These are phyloP conservation scores for Juglanconis sp. DNA, from an alignment of 2,329 filamentous ascomycete species.

Conservation along the genomic window DNA sequence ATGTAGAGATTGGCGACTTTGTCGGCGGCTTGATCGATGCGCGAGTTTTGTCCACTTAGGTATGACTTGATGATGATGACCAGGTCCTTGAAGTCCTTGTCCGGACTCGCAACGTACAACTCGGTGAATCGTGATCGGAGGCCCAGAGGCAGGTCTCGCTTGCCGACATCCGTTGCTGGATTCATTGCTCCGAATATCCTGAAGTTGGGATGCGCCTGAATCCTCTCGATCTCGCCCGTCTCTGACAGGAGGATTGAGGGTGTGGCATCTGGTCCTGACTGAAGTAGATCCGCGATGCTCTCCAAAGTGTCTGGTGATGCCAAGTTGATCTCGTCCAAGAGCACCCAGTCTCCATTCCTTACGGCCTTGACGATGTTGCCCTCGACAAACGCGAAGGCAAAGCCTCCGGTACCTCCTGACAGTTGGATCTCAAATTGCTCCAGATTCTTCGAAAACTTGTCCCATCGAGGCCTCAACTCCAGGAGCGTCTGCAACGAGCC, in stretches of 20 bases:
- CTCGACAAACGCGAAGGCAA: constrained; percentile 94
- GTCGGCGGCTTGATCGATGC: constrained; percentile 69
- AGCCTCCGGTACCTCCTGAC: constrained; percentile 66
- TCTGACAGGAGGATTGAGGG: constrained; percentile 90
- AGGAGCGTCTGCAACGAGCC: constrained; percentile 58
- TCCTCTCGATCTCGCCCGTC: constrained; percentile 86
- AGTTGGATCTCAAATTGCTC: constrained; percentile 79
- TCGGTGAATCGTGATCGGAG: constrained; percentile 93
- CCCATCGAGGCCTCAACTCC: constrained; percentile 68
- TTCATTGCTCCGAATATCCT: constrained; percentile 99
- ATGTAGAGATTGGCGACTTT: constrained; percentile 87
- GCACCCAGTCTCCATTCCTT: constrained; percentile 92
- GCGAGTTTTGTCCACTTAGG: constrained; percentile 67
- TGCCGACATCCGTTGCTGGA: constrained; percentile 94
- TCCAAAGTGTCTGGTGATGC: constrained; percentile 93
- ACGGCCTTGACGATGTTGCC: constrained; percentile 96
- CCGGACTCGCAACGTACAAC: constrained; percentile 87
- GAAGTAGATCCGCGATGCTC: constrained; percentile 83
- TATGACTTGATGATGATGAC: constrained; percentile 87
- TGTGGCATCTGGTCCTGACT: constrained; percentile 64
- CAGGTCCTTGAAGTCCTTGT: constrained; percentile 81
- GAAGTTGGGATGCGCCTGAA: constrained; percentile 87
- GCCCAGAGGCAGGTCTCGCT: constrained; percentile 85
- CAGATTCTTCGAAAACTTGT: constrained; percentile 70
- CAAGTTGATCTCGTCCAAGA: constrained; percentile 95